Percentiles rank a stretch among this genome's conserved stretches.
Conservation (phyloP, 306 rosid genomes). For the Elaeagnus macrophylla region DNA sequence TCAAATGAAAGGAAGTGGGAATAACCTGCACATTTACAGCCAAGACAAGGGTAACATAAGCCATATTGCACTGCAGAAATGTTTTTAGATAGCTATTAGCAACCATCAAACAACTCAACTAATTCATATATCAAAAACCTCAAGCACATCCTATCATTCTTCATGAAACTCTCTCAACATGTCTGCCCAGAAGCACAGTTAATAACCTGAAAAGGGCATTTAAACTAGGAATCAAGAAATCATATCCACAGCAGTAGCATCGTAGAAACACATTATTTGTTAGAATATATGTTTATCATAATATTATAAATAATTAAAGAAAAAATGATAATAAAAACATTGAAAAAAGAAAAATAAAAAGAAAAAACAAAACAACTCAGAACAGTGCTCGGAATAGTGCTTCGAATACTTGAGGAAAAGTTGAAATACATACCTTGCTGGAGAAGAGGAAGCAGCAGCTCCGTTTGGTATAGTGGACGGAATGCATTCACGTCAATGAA, state of each 20-base stretch:
- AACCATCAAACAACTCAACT: conserved; percentile 2
- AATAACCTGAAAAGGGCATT: conserved; percentile 42
- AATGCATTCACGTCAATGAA: too few species aligned
- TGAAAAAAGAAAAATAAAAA: too few species aligned
- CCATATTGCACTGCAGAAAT: conserved; percentile 79
- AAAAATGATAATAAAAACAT: too few species aligned
- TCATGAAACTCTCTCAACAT: conserved; percentile 75
- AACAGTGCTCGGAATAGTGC: too few species aligned
- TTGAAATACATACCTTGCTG: too few species aligned
- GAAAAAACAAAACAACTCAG: too few species aligned
- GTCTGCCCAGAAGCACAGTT: conserved; percentile 53
- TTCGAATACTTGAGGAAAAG: too few species aligned
- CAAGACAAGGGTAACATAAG: conserved; percentile 69
- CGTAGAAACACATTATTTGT: not conserved
- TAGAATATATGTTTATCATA: too few species aligned
- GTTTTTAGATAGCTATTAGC: conserved; percentile 19
- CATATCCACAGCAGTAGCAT: conserved; percentile 1
- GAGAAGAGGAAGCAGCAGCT: too few species aligned
- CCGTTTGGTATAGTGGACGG: too few species aligned
- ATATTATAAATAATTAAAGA: too few species aligned
- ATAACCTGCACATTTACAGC: conserved; percentile 82
- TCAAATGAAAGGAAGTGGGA: conserved; percentile 10
- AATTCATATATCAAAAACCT: conserved; percentile 3
- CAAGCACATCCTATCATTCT: conserved; percentile 46
- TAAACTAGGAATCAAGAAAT: conserved; percentile 13